Conservation (phyloP, 441 rosid genomes). For the Aquilaria agallochum region DNA sequence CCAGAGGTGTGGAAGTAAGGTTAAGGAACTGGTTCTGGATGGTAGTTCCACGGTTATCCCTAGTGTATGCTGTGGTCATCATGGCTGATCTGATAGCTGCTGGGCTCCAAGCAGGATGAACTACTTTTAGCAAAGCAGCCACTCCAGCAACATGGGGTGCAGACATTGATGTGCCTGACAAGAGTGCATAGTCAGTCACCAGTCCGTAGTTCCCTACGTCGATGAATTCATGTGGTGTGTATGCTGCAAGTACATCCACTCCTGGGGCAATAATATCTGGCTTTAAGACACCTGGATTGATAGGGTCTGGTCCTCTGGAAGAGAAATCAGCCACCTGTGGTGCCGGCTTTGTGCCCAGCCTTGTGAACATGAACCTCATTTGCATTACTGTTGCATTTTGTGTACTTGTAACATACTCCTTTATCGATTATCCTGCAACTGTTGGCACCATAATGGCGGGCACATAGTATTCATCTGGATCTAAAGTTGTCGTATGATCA, state of each 20-base stretch:
- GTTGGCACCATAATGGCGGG: conserved; percentile 26
- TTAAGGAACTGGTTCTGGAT: conserved; percentile 16
- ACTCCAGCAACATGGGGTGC: conserved; percentile 33
- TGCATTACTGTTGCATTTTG: conserved; percentile 10
- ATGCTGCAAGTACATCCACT: conserved; percentile 26
- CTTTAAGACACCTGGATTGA: conserved; percentile 21
- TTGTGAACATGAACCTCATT: conserved; percentile 25
- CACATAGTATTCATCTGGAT: conserved; percentile 17
- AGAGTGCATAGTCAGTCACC: conserved; percentile 32
- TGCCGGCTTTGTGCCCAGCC: conserved; percentile 19
- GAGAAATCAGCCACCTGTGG: conserved; percentile 30
- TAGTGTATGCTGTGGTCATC: conserved; percentile 26
- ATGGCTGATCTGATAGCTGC: conserved; percentile 32
- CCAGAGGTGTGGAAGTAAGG: conserved; percentile 23
- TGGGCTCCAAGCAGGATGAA: conserved; percentile 23
- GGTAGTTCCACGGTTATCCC: conserved; percentile 12
- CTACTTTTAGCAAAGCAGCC: conserved; percentile 24
- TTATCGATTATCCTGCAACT: conserved; percentile 13
- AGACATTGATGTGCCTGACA: conserved; percentile 36
- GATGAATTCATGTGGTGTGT: conserved; percentile 20
- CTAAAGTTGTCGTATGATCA: conserved; percentile 8
- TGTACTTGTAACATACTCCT: conserved; percentile 7
- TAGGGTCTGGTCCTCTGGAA: conserved; percentile 28
- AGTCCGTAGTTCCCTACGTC: conserved; percentile 20
- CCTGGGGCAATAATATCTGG: conserved; percentile 38